phyloP scores from a whole-genome alignment of 2,329 filamentous ascomycete species.

The Neurospora sp. region DNA sequence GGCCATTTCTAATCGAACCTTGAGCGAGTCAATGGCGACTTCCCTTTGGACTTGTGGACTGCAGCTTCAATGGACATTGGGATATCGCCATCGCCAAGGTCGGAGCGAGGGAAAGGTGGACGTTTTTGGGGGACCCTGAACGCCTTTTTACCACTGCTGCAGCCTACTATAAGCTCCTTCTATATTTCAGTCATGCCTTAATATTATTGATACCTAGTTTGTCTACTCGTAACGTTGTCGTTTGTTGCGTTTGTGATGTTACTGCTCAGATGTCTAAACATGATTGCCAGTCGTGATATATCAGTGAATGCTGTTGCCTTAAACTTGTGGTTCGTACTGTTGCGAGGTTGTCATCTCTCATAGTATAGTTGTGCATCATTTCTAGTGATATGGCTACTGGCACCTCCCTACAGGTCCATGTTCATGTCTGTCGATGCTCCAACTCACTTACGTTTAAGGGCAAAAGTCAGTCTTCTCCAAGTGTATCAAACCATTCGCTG shows the following conservation, averaged over 20 bases:
- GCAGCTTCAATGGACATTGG: neutral
- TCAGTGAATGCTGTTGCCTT: neutral
- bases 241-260: neutral
- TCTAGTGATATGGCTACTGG: neutral
- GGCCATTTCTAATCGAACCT: neutral
- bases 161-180: neutral
- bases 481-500: constrained; percentile 54
- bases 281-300: neutral
- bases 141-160: neutral
- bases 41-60: neutral
- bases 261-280: neutral
- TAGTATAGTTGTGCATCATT: neutral
- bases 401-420: neutral
- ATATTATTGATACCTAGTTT: constrained; percentile 7
- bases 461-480: constrained; percentile 42
- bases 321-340: neutral
- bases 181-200: constrained; percentile 4
- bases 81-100: neutral
- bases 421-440: neutral
- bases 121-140: neutral
- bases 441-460: neutral
- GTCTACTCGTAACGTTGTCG: neutral
- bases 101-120: neutral
- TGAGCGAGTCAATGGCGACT: neutral
- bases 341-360: neutral